Conservation (phyloP, 1,284 basidiomycete genomes). For the Sanghuangporus weigelae region DNA sequence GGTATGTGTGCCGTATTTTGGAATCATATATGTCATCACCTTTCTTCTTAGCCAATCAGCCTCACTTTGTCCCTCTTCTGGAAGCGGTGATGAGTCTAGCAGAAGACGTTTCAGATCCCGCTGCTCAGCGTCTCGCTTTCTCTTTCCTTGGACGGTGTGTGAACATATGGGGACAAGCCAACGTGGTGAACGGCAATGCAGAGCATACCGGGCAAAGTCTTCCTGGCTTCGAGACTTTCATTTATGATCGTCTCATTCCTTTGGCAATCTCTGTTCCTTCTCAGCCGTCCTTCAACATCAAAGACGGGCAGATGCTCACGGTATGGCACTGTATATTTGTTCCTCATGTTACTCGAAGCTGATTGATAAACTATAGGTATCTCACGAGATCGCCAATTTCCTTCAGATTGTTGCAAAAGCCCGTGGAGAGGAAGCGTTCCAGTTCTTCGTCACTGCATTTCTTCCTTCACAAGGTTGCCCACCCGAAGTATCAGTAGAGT, state of each 20-base stretch:
- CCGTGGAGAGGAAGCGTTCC: conserved; percentile 80
- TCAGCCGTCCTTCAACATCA: conserved; percentile 77
- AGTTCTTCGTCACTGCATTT: conserved; percentile 77
- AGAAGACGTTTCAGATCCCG: conserved; percentile 67
- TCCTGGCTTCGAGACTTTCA: conserved; percentile 90
- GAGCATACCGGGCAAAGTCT: conserved; percentile 43
- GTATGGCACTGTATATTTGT: conserved; percentile 41
- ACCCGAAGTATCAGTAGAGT: conserved; percentile 69
- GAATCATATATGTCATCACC: background rate
- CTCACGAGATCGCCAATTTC: conserved; percentile 83
- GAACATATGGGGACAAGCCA: conserved; percentile 68
- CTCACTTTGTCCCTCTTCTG: conserved; percentile 63
- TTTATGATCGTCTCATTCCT: conserved; percentile 87
- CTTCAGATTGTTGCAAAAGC: conserved; percentile 76
- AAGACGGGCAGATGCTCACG: conserved; percentile 80
- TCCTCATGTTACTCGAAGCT: background rate
- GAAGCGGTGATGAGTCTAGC: conserved; percentile 77
- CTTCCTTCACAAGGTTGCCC: conserved; percentile 91
- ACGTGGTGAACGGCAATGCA: conserved; percentile 31
- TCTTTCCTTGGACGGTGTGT: conserved; percentile 77
- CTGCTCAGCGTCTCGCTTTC: conserved; percentile 78
- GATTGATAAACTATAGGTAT: conserved; percentile 48
- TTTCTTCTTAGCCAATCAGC: conserved; percentile 64
- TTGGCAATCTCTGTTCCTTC: conserved; percentile 82
- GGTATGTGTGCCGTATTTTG: conserved; percentile 46